Evolutionary conservation across 2,329 filamentous ascomycete species (phyloP).

Genomic region (Didymella lethalis): DNA sequence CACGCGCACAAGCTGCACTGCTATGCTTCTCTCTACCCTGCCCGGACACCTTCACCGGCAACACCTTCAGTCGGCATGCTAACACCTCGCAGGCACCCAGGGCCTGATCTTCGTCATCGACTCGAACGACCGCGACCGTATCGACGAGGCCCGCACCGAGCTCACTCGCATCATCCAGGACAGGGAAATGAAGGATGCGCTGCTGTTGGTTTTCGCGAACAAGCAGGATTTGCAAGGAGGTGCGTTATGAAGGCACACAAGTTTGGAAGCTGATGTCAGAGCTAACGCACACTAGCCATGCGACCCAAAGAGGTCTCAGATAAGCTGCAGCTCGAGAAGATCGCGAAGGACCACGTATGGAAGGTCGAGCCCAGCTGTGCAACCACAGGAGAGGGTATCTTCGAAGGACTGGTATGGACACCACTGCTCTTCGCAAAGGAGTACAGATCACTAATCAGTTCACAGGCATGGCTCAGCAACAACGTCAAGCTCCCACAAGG

Average conservation of each 20-base stretch:
- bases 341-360: slow-evolving; percentile 62
- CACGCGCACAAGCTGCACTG: slow-evolving; percentile 25
- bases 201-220: slow-evolving; percentile 98
- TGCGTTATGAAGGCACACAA: slow-evolving; percentile 60
- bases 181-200: slow-evolving; percentile 96
- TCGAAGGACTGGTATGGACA: slow-evolving; percentile 56
- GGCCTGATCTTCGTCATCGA: slow-evolving; percentile 99
- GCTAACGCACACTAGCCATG: slow-evolving; percentile 52
- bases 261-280: not conserved
- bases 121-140: slow-evolving; percentile 97
- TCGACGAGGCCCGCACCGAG: slow-evolving; percentile 95
- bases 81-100: slow-evolving; percentile 72
- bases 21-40: slow-evolving; percentile 21
- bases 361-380: slow-evolving; percentile 64
- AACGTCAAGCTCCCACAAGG: slow-evolving; percentile 57
- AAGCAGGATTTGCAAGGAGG: slow-evolving; percentile 94
- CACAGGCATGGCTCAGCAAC: slow-evolving; percentile 58
- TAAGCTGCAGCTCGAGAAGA: slow-evolving; percentile 57
- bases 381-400: slow-evolving; percentile 62
- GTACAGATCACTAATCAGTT: slow-evolving; percentile 6
- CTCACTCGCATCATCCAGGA: slow-evolving; percentile 98
- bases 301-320: slow-evolving; percentile 60
- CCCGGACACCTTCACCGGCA: not conserved
- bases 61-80: slow-evolving; percentile 6
- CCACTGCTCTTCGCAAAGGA: not conserved